phyloP scores from a whole-genome alignment of 768 basidiomycete species.

The Hericium erinaceus region DNA sequence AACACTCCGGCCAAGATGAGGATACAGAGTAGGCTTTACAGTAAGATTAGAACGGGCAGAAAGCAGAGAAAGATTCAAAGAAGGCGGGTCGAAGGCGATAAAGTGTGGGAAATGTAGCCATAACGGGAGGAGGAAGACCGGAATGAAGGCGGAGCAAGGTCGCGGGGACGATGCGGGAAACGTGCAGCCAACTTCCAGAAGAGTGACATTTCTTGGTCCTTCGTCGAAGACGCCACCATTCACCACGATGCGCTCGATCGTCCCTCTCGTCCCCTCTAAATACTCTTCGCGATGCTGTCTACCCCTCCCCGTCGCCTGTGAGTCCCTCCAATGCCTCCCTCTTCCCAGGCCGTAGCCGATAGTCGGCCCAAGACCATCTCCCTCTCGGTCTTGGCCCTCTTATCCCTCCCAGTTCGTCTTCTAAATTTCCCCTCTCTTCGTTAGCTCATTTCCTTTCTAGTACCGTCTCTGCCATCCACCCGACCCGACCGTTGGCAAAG shows the following conservation, averaged over 20 bases:
- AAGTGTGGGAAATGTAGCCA: no score
- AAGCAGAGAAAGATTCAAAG: no score
- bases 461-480: slow-evolving; percentile 58
- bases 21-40: no score
- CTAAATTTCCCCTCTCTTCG: slow-evolving; percentile 1
- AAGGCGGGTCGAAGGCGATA: no score
- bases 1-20: no score
- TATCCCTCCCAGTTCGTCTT: slow-evolving; percentile 31
- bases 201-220: no score
- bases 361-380: slow-evolving; percentile 24
- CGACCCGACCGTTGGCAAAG: slow-evolving; percentile 50
- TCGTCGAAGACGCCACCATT: no score
- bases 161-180: no score
- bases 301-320: background rate
- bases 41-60: no score
- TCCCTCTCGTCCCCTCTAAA: background rate
- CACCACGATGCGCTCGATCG: background rate
- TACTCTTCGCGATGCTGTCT: background rate
- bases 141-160: no score
- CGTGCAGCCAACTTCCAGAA: no score
- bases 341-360: slow-evolving; percentile 4
- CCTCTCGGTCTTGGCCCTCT: slow-evolving; percentile 26
- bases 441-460: slow-evolving; percentile 13
- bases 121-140: no score
- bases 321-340: slow-evolving; percentile 2